Conservation (phyloP, 2,329 filamentous ascomycete species). For the Microdochium trichocladiopsis region DNA sequence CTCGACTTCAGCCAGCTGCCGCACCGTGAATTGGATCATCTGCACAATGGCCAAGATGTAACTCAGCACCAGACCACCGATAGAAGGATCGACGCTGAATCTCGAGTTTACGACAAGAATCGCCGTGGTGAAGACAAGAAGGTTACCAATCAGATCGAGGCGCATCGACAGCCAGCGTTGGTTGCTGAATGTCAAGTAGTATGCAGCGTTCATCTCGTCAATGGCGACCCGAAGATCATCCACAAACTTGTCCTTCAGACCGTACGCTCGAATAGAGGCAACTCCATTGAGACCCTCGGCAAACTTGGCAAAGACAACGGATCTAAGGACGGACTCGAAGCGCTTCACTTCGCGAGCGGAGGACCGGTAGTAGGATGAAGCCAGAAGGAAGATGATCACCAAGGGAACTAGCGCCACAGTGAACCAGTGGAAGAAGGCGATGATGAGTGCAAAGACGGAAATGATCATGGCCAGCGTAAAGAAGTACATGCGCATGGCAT, state of each 20-base stretch:
- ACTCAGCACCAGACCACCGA: conserved; percentile 79
- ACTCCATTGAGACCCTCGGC: conserved; percentile 80
- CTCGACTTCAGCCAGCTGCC: conserved; percentile 88
- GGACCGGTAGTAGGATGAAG: conserved; percentile 80
- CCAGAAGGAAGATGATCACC: conserved; percentile 70
- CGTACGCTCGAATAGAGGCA: conserved; percentile 84
- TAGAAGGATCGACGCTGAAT: conserved; percentile 78
- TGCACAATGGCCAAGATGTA: conserved; percentile 92
- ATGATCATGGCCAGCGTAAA: conserved; percentile 77
- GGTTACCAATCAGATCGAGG: conserved; percentile 75
- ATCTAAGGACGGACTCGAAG: conserved; percentile 83
- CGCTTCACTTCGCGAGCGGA: conserved; percentile 93
- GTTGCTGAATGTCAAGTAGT: conserved; percentile 92
- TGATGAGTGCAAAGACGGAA: conserved; percentile 81
- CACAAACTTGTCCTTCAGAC: conserved; percentile 69
- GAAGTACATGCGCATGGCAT: conserved; percentile 89
- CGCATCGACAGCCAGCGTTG: conserved; percentile 88
- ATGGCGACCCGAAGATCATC: conserved; percentile 63
- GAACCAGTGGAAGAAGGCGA: conserved; percentile 93
- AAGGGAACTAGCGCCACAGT: conserved; percentile 56
- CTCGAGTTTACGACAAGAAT: conserved; percentile 89
- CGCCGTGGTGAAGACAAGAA: conserved; percentile 80
- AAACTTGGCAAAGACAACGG: conserved; percentile 84
- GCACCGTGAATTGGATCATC: conserved; percentile 92
- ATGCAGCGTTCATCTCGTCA: conserved; percentile 89